A percentile compares a stretch with the other conserved stretches of the same genome.
Conservation (phyloP, 345 rosid genomes). For the Limnanthes douglasii region DNA sequence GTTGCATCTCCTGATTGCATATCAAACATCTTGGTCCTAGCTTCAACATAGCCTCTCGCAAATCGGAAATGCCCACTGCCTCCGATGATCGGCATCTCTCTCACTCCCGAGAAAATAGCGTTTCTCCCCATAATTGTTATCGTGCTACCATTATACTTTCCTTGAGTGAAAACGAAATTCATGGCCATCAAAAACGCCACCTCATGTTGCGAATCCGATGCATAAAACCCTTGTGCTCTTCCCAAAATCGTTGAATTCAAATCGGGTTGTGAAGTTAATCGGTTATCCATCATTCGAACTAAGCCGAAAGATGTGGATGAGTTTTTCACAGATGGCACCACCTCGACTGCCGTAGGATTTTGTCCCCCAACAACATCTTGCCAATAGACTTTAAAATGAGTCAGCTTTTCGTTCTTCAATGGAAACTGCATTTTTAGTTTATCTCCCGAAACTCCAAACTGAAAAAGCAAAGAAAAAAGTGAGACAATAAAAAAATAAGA, state of each 20-base stretch:
- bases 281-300: conserved; percentile 47
- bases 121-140: conserved; percentile 54
- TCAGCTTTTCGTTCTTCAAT: conserved; percentile 43
- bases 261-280: conserved; percentile 36
- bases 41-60: conserved; percentile 58
- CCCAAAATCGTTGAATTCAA: conserved; percentile 47
- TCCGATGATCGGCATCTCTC: conserved; percentile 73
- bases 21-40: conserved; percentile 25
- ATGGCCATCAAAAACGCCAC: conserved; percentile 41
- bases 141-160: conserved; percentile 55
- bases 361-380: conserved; percentile 37
- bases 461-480: too few species aligned
- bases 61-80: conserved; percentile 67
- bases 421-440: too few species aligned
- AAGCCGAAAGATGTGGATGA: conserved; percentile 26
- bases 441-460: too few species aligned
- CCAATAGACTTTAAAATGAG: conserved; percentile 45
- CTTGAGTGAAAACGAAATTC: conserved; percentile 47
- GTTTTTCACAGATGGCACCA: conserved; percentile 13
- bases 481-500: too few species aligned
- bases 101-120: conserved; percentile 20
- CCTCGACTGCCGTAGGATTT: conserved; percentile 22
- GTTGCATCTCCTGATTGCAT: conserved; percentile 20
- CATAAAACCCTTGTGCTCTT: conserved; percentile 60
- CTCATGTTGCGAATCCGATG: conserved; percentile 30